Conservation (phyloP, 495 filamentous ascomycete genomes). For the Penicillium maclennaniae region DNA sequence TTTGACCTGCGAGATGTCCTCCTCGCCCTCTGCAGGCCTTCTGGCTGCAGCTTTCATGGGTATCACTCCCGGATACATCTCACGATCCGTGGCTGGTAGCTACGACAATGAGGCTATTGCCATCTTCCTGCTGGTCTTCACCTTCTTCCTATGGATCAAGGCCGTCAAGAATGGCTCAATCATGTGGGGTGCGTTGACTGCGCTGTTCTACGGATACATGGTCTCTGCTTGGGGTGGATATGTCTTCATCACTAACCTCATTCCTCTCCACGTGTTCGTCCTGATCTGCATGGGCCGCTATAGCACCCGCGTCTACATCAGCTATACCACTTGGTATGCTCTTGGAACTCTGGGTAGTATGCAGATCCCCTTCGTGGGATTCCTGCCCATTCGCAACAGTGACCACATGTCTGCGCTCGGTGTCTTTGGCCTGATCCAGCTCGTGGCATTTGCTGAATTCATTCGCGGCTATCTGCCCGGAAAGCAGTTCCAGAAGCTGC, state of each 20-base stretch:
- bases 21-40: constrained; percentile 87
- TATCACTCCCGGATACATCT: constrained; percentile 96
- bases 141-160: constrained; percentile 99
- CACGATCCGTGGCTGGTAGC: constrained; percentile 92
- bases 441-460: constrained; percentile 91
- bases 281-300: constrained; percentile 96
- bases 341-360: constrained; percentile 96
- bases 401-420: constrained; percentile 98
- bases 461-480: constrained; percentile 80
- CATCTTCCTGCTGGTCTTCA: constrained; percentile 97
- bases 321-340: constrained; percentile 97
- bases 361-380: constrained; percentile 99
- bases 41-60: constrained; percentile 96
- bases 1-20: constrained; percentile 92
- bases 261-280: constrained; percentile 94
- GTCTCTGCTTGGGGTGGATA: constrained; percentile 99
- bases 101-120: constrained; percentile 99
- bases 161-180: constrained; percentile 92
- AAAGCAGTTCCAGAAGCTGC: constrained; percentile 86
- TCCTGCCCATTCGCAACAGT: constrained; percentile 91
- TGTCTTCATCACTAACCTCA: constrained; percentile 98
- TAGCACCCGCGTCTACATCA: constrained; percentile 89
- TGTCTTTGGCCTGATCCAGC: constrained; percentile 92
- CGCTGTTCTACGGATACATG: constrained; percentile 99
- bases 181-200: constrained; percentile 92